Evolutionary conservation across 495 filamentous ascomycete species (phyloP), one percentile per base, ranked within the genome.

Genomic region (Massariosphaeria phaeospora): DNA sequence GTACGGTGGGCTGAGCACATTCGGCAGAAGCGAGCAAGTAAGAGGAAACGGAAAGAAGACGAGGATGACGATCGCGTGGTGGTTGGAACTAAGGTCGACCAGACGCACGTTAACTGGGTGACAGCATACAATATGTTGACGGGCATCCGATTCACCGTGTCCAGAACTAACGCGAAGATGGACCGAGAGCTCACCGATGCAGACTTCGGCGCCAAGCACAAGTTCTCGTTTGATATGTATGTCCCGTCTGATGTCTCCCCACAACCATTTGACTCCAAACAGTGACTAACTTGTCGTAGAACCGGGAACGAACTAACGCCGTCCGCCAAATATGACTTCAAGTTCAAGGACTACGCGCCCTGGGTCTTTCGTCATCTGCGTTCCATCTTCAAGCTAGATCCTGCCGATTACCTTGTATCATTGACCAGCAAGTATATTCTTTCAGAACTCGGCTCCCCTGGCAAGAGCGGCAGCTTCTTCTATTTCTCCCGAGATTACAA

Each of bases 401-500:
- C 93, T 20, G 93, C 91, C 55, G 93, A 99, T 67, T 99, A 99
- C 67, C 79, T 99, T 30, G 91, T 99, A 82, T 99, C 93, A 9
- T 76, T 99, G 56, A 99, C 93, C 6, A 93, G 91, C 70, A 99
- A 97, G 72, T 99, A 97, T 71, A 97, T 99, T 51, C 75, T 99
- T 39, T 97, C 93, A 0, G 93, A 99, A 69, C 75, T 99, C 25
- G 94, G 94, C 17, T 97, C 93, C 12, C 93, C 93, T 3, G 93
- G 93, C 13, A 99, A 99, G 74, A 96, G 90, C 70, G 94, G 94
- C 15, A 96, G 90, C 68, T 99, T 99, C 72, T 99, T 99, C 74
- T 99, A 99, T 74, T 99, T 99, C 74, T 97, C 94, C 24, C 80
- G 93, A 46, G 93, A 99, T 67, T 99, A 97, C 77, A 99, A 99